Evolutionary conservation across 2,329 filamentous ascomycete species (phyloP), one percentile per base, ranked within the genome.

Genomic region (Fusarium sp.): DNA sequence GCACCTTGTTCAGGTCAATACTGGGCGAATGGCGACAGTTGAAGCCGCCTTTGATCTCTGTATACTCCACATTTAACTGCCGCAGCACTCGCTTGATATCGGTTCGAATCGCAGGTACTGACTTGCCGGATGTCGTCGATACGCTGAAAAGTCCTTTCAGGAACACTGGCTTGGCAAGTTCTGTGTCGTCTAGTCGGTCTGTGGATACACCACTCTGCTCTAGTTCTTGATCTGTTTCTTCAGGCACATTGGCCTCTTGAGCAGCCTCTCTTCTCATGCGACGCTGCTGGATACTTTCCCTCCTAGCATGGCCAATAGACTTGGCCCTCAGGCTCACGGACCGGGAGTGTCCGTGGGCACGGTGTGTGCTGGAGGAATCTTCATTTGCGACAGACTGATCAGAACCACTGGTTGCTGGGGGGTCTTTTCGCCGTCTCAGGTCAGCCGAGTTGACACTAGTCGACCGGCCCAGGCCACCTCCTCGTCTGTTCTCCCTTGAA

Each of bases 101-200:
- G 11, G 91, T 86, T 43, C 96, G 91, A 71, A 99, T 99, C 67
- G 94, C 91, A 2, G 91, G 86, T 16, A 98, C 89, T 2, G 96
- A 94, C 80, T 97, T 97, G 79, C 92, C 96, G 65, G 95, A 98
- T 11, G 96, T 99, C 1, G 96, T 99, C 8, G 94, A 97, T 60
- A 98, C 96, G 78, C 96, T 98, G 84, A 99, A 98, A 23, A 99
- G 87, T 9, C 96, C 96, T 83, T 98, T 99, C 64, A 99, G 89
- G 81, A 93, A 98, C 6, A 98, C 96, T 0, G 96, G 96, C 81
- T 97, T 98, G 60, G 96, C 92, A 69, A 96, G 89, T 75, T 97
- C 94, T 9, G 93, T 91, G 75, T 89, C 91, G 69, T 90, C 88
- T 15, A 92, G 81, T 30, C 88, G 84, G 44, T 92, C 90, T 4